Base-by-base conservation (phyloP, 2,329 filamentous ascomycete species). In the Fusarium neocosmosporiellum region DNA sequence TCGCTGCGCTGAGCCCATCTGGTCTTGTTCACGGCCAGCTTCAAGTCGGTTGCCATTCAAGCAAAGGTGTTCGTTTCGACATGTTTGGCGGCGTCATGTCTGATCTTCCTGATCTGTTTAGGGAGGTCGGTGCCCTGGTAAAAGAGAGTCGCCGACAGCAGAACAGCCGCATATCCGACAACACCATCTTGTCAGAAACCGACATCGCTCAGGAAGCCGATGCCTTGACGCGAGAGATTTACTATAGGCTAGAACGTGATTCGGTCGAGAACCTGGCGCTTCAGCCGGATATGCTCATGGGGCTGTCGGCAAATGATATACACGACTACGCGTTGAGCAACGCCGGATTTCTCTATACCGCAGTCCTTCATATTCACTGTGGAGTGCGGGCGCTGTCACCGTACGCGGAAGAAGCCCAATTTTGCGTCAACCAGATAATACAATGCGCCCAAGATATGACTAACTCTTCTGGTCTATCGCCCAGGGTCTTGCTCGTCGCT, bases 261-360 rank as follows among this genome's bases (percentile, higher is more conserved):
- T 46, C 34, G 1, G 59, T 34, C 1, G 48, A 66, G 13, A 65
- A 73, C 3, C 24, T 73, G 5, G 9, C n/a, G 2, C 33, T 65
- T 2, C 8, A 14, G 16, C 4, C 63, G 2, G 27, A 57, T 1
- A 43, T 66, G n/a, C 48, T 54, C 27, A 24, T 37, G 3, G 39
- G 48, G 2, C 70, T 73, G 6, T 58, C 67, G 1, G 10, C 33
- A 6, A 59, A 61, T 5, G 71, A 73, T 4, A 54, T 70, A 4
- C 41, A 73, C 4, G 65, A 73, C 20, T 73, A 73, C 3, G 63
- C 60, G 0, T 27, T 73, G 20, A 73, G 71, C 18, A 73, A 73
- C 18, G 60, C 67, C 0, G 70, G 63, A 1, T 73, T 73, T 27
- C 67, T 70, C 5, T 68, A 73, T 9, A 73, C 61, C 13, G 70